Evolutionary conservation across 2,329 filamentous ascomycete genomes (phyloP), one percentile per base, ranked within the genome.

Genomic region (Colletotrichum musicola): DNA sequence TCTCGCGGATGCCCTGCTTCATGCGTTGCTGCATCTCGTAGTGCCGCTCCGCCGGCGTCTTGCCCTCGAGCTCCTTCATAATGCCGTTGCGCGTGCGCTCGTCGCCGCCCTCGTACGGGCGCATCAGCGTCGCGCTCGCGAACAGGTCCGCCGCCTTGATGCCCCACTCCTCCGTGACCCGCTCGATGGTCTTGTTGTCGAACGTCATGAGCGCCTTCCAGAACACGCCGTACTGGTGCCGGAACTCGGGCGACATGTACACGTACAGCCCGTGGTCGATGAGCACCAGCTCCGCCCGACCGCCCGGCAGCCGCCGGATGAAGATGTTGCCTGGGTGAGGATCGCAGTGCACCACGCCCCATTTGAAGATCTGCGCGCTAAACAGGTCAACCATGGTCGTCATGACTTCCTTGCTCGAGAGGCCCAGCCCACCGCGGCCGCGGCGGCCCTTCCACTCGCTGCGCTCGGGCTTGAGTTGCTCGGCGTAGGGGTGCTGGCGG

Each of bases 251-350:
- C 25, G 89, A 85, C 93, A 98, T 96, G 79, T 93, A 92, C 64
- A 98, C 93, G 82, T 99, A 99, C 6, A 99, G 89, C 0, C 96
- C 96, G 80, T 99, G 96, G 80, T 99, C 96, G 77, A 99, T 97
- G 42, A 99, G 90, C 1, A 98, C 95, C 35, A 99, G 87, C 82
- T 99, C 94, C 1, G 95, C 87, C 50, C 89, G 87, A n/a, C 95
- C 95, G 50, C 86, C 90, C 1, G 94, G 92, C 16, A 93, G 85
- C 9, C 96, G 91, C 9, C 96, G 92, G 76, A 98, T 92, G 82
- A 99, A 97, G 78, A 98, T 96, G 81, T 99, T 99, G 30, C 95
- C 95, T 1, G 96, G 96, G 77, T 99, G 96, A 10, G 96, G 96
- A 78, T 99, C 96, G 81, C 95, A 98, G 82, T 99, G 95, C 0